phyloP scores from a whole-genome alignment of 2,329 filamentous ascomycete species.

The Monosporascus cannonballus region DNA sequence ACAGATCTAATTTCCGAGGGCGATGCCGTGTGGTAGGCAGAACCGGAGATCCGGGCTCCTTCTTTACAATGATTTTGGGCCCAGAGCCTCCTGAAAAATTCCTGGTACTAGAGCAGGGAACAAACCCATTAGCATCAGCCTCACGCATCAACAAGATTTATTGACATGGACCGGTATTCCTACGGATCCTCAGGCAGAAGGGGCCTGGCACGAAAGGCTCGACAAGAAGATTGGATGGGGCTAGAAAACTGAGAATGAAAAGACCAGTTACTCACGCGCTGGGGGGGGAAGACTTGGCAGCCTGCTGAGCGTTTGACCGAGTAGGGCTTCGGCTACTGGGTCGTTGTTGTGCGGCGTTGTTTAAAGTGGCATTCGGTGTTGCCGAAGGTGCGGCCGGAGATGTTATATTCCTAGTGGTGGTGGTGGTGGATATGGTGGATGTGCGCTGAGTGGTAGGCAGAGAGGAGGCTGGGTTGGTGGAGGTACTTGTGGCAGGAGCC shows the following conservation, averaged over 20 bases:
- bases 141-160: too few relatives aligned
- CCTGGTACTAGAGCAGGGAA: slow-evolving; percentile 37
- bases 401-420: background rate
- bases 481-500: slow-evolving; percentile 37
- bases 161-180: too few relatives aligned
- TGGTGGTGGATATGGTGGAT: background rate
- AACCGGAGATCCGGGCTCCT: slow-evolving; percentile 85
- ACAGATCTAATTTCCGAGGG: slow-evolving; percentile 72
- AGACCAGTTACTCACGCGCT: slow-evolving; percentile 46
- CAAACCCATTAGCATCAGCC: slow-evolving; percentile 17
- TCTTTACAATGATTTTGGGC: slow-evolving; percentile 91
- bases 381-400: slow-evolving; percentile 27
- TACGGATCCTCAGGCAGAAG: background rate
- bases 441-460: slow-evolving; percentile 39
- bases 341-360: slow-evolving; percentile 30
- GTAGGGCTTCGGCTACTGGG: slow-evolving; percentile 51
- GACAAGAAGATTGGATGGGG: slow-evolving; percentile 4
- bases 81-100: slow-evolving; percentile 40
- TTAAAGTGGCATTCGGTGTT: slow-evolving; percentile 32
- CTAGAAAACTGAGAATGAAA: slow-evolving; percentile 12
- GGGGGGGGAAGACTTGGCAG: slow-evolving; percentile 49
- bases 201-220: slow-evolving; percentile 12
- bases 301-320: slow-evolving; percentile 23
- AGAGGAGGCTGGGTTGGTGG: slow-evolving; percentile 30
- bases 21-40: slow-evolving; percentile 68